Base-by-base conservation (phyloP, 139 green algal species). In the Coelastrella sp. region DNA sequence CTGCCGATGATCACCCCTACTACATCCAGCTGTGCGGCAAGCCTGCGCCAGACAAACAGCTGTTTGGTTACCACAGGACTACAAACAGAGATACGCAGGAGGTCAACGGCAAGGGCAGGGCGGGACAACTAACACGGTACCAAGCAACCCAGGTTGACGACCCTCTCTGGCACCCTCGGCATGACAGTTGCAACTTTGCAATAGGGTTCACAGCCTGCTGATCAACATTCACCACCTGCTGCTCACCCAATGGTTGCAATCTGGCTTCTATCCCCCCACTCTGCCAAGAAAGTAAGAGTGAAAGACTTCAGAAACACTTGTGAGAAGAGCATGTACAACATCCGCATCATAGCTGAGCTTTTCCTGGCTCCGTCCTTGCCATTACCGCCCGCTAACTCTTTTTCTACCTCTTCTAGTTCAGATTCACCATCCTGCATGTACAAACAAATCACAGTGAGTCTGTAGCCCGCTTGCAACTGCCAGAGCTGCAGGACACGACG, bases 211-310 rank as follows among this genome's bases (percentile, higher is more conserved):
- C 32, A 47, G 32, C 32, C 32, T 47, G 32, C 32, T 47, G 32
- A 47, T 47, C 32, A 47, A 47, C 32, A 47, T 47, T 47, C 32
- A 47, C 32, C 32, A 47, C 32, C 32, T 0, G 32, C 32, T 47
- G 32, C 93, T 65, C 68, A 96, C 93, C 94, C 94, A 66, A 97
- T 96, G 16, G 98, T 99, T 3, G 97, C 96, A 85, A 99, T 99
- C 88, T 99, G 98, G 91, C 96, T 99, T 58, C 98, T 95, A 93
- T 99, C 98, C 13, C 98, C 98, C 98, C 98, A 99, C 93, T 99
- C 98, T 1, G 98, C 98, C 22, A 99, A 85, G 90, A 99, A 99
- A 0, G 97, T 99, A 61, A 99, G 95, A 14, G 98, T 97, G 94
- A 99, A 99, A 0, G 96, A 94, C 88, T 99, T 98, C 2, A 99